A percentile compares a stretch with the other conserved stretches of the same genome.
phyloP scores from a whole-genome alignment of 805 yeast species.

The Myxozyma sirexii region DNA sequence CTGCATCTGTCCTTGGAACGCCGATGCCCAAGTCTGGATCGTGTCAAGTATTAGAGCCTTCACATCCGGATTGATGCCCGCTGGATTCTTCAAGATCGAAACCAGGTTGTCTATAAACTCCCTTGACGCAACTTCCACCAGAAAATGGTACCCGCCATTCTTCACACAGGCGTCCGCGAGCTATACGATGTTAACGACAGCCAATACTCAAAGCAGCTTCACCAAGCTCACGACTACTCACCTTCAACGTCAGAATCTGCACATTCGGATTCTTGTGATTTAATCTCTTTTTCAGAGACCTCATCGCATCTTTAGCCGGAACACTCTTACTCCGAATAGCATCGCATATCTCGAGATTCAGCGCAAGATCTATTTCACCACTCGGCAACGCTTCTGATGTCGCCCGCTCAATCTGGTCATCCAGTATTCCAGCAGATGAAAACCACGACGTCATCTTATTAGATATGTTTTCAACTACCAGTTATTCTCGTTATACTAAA shows the following conservation, averaged over 20 bases:
- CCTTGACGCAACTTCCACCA: conserved; percentile 74
- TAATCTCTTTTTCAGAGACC: conserved; percentile 75
- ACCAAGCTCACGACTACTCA: too few species aligned
- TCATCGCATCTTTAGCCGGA: conserved; percentile 79
- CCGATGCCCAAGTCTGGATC: conserved; percentile 75
- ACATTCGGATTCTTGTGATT: conserved; percentile 76
- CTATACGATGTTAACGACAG: conserved; percentile 41
- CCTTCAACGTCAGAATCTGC: conserved; percentile 64
- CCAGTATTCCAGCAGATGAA: conserved; percentile 26
- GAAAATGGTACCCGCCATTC: conserved; percentile 87
- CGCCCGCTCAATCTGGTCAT: conserved; percentile 59
- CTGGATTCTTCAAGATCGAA: conserved; percentile 44
- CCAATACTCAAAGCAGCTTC: background rate
- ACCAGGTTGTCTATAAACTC: conserved; percentile 84
- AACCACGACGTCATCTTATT: conserved; percentile 28
- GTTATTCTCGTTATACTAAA: background rate
- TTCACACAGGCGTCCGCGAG: conserved; percentile 85
- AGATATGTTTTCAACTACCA: background rate
- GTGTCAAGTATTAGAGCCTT: conserved; percentile 61
- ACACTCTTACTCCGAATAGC: conserved; percentile 78
- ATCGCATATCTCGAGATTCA: conserved; percentile 85
- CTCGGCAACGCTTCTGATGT: conserved; percentile 89
- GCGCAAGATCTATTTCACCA: conserved; percentile 75
- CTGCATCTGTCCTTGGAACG: conserved; percentile 69
- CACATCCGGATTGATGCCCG: conserved; percentile 54